Evolutionary conservation across 2,329 filamentous ascomycete genomes (phyloP).

Genomic region (Cordyceps cateniannulata): DNA sequence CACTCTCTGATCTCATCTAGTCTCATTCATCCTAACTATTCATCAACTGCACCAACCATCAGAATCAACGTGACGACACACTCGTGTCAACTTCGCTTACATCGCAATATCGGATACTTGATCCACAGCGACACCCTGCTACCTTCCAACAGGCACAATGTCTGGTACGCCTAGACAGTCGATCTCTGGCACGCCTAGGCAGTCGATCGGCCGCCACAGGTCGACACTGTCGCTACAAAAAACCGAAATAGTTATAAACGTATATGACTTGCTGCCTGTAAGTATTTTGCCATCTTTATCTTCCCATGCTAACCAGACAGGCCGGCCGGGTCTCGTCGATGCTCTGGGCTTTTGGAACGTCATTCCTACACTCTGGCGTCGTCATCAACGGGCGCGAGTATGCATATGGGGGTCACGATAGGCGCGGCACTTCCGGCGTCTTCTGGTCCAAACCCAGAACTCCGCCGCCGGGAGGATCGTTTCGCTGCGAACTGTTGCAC

Average conservation of each 20-base stretch:
- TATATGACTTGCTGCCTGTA: conserved; percentile 72
- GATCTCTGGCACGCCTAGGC: conserved; percentile 18
- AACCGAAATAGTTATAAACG: conserved; percentile 68
- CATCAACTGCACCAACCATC: neutral
- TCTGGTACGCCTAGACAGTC: conserved; percentile 20
- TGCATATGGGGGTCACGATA: conserved; percentile 77
- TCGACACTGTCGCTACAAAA: conserved; percentile 64
- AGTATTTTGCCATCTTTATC: conserved; percentile 16
- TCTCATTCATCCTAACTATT: neutral
- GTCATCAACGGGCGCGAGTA: conserved; percentile 77
- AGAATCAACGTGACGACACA: neutral
- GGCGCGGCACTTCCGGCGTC: conserved; percentile 64
- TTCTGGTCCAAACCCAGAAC: conserved; percentile 73
- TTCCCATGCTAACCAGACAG: conserved; percentile 29
- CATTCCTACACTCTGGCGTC: conserved; percentile 75
- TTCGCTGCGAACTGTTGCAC: conserved; percentile 67
- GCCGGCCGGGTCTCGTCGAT: conserved; percentile 68
- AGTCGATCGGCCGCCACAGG: conserved; percentile 40
- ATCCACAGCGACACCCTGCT: neutral
- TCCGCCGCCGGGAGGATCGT: conserved; percentile 71
- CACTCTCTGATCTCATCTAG: neutral
- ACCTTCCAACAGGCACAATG: conserved; percentile 1
- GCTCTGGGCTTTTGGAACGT: conserved; percentile 71
- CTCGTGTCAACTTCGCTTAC: neutral
- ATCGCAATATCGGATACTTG: neutral